Percentiles rank a stretch among this genome's conserved stretches.
These are phyloP conservation scores for Plasmodium cynomolgi DNA, from an alignment of 169 alveolate species.

Conservation along the genomic window DNA sequence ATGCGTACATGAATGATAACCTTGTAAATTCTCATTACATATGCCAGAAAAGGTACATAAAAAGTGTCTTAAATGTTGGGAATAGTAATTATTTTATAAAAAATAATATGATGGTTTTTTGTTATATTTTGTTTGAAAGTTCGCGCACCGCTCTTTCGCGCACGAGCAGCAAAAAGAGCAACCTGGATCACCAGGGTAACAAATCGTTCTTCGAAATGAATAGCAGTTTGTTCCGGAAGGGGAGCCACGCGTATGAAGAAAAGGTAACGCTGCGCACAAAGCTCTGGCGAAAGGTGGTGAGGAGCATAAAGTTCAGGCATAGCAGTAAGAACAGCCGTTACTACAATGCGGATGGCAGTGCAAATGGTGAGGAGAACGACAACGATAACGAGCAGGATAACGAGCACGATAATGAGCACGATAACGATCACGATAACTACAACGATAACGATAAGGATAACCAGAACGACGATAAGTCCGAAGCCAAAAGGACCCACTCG, in stretches of 20 bases:
- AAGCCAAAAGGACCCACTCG: background rate
- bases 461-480: conserved; percentile 18
- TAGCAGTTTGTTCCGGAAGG: conserved; percentile 5
- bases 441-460: background rate
- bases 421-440: background rate
- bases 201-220: conserved; percentile 4
- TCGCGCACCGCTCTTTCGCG: background rate
- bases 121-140: conserved; percentile 48
- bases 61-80: conserved; percentile 63
- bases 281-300: conserved; percentile 6
- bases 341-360: background rate
- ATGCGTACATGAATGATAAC: conserved; percentile 41
- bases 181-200: background rate
- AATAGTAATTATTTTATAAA: conserved; percentile 61
- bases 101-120: conserved; percentile 59
- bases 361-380: background rate
- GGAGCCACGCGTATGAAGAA: background rate
- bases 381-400: background rate
- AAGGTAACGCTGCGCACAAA: conserved; percentile 6
- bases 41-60: conserved; percentile 40
- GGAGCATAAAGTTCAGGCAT: conserved; percentile 1
- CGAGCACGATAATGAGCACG: background rate
- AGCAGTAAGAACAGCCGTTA: background rate
- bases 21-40: conserved; percentile 56
- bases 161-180: conserved; percentile 10